A percentile compares a stretch with the other conserved stretches of the same genome.
Conservation (phyloP, 2,329 filamentous ascomycete species). For the Colletotrichum siamense region DNA sequence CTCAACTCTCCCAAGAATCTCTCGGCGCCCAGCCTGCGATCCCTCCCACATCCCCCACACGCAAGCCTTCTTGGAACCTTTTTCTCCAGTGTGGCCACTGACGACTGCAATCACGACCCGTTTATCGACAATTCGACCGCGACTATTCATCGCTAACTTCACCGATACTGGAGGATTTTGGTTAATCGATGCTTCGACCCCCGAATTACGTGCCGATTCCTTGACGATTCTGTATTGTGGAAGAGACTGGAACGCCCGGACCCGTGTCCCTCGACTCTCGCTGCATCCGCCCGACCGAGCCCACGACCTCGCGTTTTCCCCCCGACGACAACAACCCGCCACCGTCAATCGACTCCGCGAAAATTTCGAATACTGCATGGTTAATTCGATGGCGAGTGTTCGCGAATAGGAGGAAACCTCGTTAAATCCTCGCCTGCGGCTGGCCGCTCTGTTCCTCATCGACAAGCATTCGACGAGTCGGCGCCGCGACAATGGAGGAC, state of each 20-base stretch:
- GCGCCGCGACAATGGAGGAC: constrained; percentile 31
- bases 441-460: constrained; percentile 27
- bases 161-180: not conserved
- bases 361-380: constrained; percentile 7
- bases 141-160: not conserved
- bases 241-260: constrained; percentile 3
- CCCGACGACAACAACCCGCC: constrained; percentile 5
- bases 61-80: constrained; percentile 20
- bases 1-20: constrained; percentile 13
- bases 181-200: not conserved
- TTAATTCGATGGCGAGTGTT: constrained; percentile 37
- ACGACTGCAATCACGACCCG: constrained; percentile 7
- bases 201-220: not conserved
- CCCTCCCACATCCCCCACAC: constrained; percentile 23
- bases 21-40: constrained; percentile 29
- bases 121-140: constrained; percentile 6
- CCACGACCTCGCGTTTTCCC: not conserved
- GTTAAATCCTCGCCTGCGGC: constrained; percentile 27
- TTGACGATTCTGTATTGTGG: not conserved
- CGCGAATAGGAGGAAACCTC: constrained; percentile 25
- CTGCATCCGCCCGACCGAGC: constrained; percentile 20
- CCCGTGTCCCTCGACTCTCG: constrained; percentile 9
- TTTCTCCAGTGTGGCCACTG: constrained; percentile 2
- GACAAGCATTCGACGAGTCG: constrained; percentile 26
- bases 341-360: constrained; percentile 2